These are phyloP conservation scores for Porpolomopsis calyptriformis DNA, from an alignment of 768 basidiomycete species.

Conservation along the genomic window DNA sequence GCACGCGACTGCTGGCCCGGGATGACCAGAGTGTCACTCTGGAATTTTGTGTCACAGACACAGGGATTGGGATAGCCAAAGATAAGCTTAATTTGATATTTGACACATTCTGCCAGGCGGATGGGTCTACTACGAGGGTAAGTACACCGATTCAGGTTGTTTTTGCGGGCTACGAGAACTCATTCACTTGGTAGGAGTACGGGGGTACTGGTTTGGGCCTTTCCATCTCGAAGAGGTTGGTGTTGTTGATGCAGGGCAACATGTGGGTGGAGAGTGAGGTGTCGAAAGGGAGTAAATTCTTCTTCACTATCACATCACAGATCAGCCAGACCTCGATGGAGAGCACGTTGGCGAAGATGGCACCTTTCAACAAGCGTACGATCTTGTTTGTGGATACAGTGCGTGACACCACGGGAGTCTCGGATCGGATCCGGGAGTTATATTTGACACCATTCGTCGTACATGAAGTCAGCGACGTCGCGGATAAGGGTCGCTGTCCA, in stretches of 20 bases:
- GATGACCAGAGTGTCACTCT: no score
- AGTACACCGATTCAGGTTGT: constrained; percentile 17
- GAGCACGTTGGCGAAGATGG: constrained; percentile 64
- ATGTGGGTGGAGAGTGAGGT: constrained; percentile 99
- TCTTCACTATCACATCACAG: constrained; percentile 89
- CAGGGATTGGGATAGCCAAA: no score
- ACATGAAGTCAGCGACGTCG: constrained; percentile 69
- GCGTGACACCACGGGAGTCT: constrained; percentile 63
- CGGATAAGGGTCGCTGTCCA: constrained; percentile 70
- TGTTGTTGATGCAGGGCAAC: constrained; percentile 94
- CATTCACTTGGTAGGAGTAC: constrained; percentile 62
- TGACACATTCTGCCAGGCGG: constrained; percentile 98
- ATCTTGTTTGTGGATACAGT: constrained; percentile 90
- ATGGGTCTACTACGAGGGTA: constrained; percentile 93
- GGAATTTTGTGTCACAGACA: no score
- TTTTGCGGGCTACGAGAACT: constrained; percentile 8
- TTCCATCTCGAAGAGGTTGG: constrained; percentile 95
- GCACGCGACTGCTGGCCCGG: no score
- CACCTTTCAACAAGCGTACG: constrained; percentile 75
- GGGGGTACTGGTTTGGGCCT: constrained; percentile 94
- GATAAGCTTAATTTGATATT: no score
- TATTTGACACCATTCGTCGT: constrained; percentile 69
- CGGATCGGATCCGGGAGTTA: constrained; percentile 65
- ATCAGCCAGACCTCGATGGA: constrained; percentile 70
- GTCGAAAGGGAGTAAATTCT: constrained; percentile 86